Percentiles rank a stretch among this genome's conserved stretches.
phyloP scores from a whole-genome alignment of 192 early-diverging fungal genomes.

The Ramicandelaber brevisporus region DNA sequence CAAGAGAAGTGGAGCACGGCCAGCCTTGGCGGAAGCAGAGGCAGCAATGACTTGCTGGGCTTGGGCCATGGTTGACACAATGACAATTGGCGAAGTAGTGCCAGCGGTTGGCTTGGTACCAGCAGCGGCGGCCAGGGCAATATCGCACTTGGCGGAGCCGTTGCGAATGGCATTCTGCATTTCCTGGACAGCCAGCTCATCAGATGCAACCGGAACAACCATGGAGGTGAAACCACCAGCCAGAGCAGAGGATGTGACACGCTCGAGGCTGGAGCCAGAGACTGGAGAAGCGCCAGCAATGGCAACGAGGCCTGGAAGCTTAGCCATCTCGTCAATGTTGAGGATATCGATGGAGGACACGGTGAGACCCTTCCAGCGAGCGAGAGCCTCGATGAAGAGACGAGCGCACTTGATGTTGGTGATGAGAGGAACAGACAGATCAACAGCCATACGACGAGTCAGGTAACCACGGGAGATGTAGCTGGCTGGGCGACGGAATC shows the following conservation, averaged over 20 bases:
- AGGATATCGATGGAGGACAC: slow-evolving; percentile 7
- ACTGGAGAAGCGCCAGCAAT: slow-evolving; percentile 36
- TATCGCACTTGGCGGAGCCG: slow-evolving; percentile 41
- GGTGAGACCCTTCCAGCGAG: slow-evolving; percentile 25
- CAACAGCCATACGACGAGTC: slow-evolving; percentile 90
- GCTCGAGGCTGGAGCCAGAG: slow-evolving; percentile 22
- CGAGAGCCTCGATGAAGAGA: slow-evolving; percentile 87
- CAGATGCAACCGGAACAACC: slow-evolving; percentile 16
- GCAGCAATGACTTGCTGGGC: slow-evolving; percentile 31
- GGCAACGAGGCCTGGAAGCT: slow-evolving; percentile 74
- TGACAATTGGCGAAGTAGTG: slow-evolving; percentile 25
- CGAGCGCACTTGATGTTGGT: slow-evolving; percentile 99
- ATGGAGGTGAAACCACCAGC: slow-evolving; percentile 71
- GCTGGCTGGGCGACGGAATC: slow-evolving; percentile 80
- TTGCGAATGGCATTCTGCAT: slow-evolving; percentile 24
- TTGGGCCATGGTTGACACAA: slow-evolving; percentile 19
- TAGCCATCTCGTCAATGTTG: slow-evolving; percentile 39
- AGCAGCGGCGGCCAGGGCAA: slow-evolving; percentile 39
- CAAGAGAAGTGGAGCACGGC: slow-evolving; percentile 37
- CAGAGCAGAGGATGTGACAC: slow-evolving; percentile 42
- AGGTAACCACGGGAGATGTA: slow-evolving; percentile 90
- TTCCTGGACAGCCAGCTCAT: slow-evolving; percentile 11
- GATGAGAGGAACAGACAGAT: slow-evolving; percentile 87
- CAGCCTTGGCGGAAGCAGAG: slow-evolving; percentile 43
- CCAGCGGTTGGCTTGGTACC: slow-evolving; percentile 29